Evolutionary conservation across 2,329 filamentous ascomycete genomes (phyloP).

Genomic region (Sodiomyces alkalinus): DNA sequence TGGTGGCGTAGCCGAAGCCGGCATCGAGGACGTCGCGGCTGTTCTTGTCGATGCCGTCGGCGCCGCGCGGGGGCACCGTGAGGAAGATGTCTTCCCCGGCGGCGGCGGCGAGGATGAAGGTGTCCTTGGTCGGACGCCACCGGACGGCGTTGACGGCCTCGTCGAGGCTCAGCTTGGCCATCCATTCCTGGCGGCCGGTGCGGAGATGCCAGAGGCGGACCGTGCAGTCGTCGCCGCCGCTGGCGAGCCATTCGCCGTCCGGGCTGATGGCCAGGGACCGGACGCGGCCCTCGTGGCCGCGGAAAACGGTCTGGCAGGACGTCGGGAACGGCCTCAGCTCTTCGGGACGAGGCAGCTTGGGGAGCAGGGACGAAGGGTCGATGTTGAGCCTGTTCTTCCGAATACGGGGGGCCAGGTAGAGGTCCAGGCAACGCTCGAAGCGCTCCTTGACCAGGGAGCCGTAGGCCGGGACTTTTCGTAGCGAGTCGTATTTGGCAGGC

Average conservation of each 20-base stretch:
- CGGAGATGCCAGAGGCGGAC: slow-evolving; percentile 80
- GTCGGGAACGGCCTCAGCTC: slow-evolving; percentile 93
- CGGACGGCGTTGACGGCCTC: slow-evolving; percentile 71
- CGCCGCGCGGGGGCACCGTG: slow-evolving; percentile 60
- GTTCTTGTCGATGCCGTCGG: slow-evolving; percentile 55
- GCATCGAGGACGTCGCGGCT: slow-evolving; percentile 67
- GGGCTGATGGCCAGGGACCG: slow-evolving; percentile 76
- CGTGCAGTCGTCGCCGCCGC: slow-evolving; percentile 86
- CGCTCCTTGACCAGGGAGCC: slow-evolving; percentile 82
- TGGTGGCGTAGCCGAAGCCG: slow-evolving; percentile 87
- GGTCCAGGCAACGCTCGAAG: slow-evolving; percentile 87
- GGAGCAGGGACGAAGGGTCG: slow-evolving; percentile 80
- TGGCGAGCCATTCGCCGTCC: slow-evolving; percentile 71
- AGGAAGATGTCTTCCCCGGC: slow-evolving; percentile 77
- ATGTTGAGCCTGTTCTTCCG: slow-evolving; percentile 93
- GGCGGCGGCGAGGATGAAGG: slow-evolving; percentile 68
- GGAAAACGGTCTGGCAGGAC: slow-evolving; percentile 71
- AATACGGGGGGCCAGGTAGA: slow-evolving; percentile 86
- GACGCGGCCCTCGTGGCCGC: slow-evolving; percentile 78
- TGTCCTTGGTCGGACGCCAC: slow-evolving; percentile 77
- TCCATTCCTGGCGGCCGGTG: slow-evolving; percentile 80
- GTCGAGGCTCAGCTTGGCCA: slow-evolving; percentile 60
- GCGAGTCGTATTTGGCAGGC: slow-evolving; percentile 64
- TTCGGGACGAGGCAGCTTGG: slow-evolving; percentile 83
- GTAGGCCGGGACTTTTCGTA: slow-evolving; percentile 87